Conservation (phyloP, 2,329 filamentous ascomycete genomes). For the Trichoderma sp. region DNA sequence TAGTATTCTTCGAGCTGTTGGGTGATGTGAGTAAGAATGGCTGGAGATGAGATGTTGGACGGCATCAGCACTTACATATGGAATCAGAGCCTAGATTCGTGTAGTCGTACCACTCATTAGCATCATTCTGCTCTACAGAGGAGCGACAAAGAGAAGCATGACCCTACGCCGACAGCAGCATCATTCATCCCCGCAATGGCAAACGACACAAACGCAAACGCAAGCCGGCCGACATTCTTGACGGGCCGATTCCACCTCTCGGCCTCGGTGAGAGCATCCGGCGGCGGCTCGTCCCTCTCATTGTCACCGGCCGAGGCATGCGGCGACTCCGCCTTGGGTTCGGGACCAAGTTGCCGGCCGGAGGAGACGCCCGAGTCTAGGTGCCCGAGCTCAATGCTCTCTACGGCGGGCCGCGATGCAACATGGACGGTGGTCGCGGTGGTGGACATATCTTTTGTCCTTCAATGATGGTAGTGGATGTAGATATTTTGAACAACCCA, state of each 20-base stretch:
- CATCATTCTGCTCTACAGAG: neutral
- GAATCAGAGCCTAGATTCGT: conserved; percentile 38
- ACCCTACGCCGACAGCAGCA: conserved; percentile 58
- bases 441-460: neutral
- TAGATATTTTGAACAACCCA: neutral
- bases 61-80: conserved; percentile 40
- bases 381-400: conserved; percentile 28
- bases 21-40: neutral
- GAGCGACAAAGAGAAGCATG: neutral
- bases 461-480: neutral
- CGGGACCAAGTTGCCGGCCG: conserved; percentile 9
- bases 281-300: conserved; percentile 30
- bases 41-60: neutral
- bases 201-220: conserved; percentile 59
- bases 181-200: conserved; percentile 66
- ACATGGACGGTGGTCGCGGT: conserved; percentile 11
- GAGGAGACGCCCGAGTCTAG: neutral
- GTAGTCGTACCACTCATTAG: neutral
- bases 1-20: conserved; percentile 63
- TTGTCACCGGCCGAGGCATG: conserved; percentile 11
- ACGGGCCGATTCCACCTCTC: conserved; percentile 45
- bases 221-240: conserved; percentile 39
- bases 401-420: neutral
- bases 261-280: conserved; percentile 34
- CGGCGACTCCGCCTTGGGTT: neutral